phyloP scores from a whole-genome alignment of 805 yeast species.

The Wickerhamomyces strasburgensis region DNA sequence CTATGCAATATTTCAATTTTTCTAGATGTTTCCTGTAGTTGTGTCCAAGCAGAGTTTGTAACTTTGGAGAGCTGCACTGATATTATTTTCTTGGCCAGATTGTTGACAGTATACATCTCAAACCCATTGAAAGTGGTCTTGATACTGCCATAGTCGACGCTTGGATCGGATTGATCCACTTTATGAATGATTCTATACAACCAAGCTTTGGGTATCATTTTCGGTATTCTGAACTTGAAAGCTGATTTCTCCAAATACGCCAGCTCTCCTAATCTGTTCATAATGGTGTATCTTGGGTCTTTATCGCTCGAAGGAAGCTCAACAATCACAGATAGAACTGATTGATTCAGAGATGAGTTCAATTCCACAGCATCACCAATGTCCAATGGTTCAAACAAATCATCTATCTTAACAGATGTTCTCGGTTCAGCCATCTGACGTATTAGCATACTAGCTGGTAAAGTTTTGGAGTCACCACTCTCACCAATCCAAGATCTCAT shows the following conservation, averaged over 20 bases:
- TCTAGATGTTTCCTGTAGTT: constrained; percentile 33
- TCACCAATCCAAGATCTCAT: neutral
- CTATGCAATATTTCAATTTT: constrained; percentile 45
- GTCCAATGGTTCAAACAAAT: constrained; percentile 19
- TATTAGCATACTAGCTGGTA: neutral
- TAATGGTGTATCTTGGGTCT: constrained; percentile 53
- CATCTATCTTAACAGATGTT: constrained; percentile 1
- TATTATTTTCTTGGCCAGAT: constrained; percentile 27
- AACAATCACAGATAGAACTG: constrained; percentile 49
- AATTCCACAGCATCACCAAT: constrained; percentile 64
- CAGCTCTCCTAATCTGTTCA: constrained; percentile 54
- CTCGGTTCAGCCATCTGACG: constrained; percentile 2
- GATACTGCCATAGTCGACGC: constrained; percentile 25
- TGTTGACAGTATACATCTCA: constrained; percentile 28
- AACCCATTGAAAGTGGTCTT: constrained; percentile 27
- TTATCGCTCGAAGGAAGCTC: constrained; percentile 43
- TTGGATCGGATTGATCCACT: constrained; percentile 11
- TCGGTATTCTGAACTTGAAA: constrained; percentile 51
- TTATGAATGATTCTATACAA: constrained; percentile 23
- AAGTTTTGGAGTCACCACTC: neutral
- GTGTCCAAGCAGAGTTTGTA: constrained; percentile 36
- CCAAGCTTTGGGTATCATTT: constrained; percentile 39
- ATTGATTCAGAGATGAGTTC: constrained; percentile 34
- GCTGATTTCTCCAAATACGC: constrained; percentile 40
- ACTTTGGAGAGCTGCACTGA: constrained; percentile 33